Conservation (phyloP, 331 rosid genomes). For the Pyrus hybrid region DNA sequence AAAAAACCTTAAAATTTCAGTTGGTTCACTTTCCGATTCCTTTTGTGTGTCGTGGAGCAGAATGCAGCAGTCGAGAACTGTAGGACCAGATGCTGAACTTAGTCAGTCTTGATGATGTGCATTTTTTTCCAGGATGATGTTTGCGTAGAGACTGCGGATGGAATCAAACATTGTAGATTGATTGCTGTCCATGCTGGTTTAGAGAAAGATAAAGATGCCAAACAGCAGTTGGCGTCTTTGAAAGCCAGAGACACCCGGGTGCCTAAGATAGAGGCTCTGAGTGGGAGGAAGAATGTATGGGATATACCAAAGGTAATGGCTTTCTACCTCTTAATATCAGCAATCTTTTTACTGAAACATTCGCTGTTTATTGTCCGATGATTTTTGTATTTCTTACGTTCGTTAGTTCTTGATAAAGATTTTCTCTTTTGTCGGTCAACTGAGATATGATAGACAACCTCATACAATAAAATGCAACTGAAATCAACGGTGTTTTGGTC, state of each 20-base stretch:
- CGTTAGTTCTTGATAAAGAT: background rate
- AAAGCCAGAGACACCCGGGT: slow-evolving; percentile 58
- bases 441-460: background rate
- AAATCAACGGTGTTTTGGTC: slow-evolving; percentile 6
- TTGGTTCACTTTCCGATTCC: background rate
- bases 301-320: slow-evolving; percentile 74
- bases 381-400: background rate
- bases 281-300: slow-evolving; percentile 71
- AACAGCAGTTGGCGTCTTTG: slow-evolving; percentile 59
- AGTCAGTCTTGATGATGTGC: slow-evolving; percentile 9
- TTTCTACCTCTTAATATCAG: slow-evolving; percentile 4
- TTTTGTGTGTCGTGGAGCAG: background rate
- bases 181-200: slow-evolving; percentile 93
- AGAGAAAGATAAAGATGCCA: slow-evolving; percentile 51
- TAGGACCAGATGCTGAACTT: slow-evolving; percentile 17
- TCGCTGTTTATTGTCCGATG: background rate
- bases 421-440: background rate
- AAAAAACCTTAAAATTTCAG: background rate
- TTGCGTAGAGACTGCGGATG: slow-evolving; percentile 47
- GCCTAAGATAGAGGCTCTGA: slow-evolving; percentile 53
- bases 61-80: slow-evolving; percentile 2
- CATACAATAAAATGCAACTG: background rate
- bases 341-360: background rate
- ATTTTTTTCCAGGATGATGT: slow-evolving; percentile 57
- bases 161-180: slow-evolving; percentile 57